Evolutionary conservation across 805 yeast genomes (phyloP).

Genomic region (Kodamaea lidongshanica): DNA sequence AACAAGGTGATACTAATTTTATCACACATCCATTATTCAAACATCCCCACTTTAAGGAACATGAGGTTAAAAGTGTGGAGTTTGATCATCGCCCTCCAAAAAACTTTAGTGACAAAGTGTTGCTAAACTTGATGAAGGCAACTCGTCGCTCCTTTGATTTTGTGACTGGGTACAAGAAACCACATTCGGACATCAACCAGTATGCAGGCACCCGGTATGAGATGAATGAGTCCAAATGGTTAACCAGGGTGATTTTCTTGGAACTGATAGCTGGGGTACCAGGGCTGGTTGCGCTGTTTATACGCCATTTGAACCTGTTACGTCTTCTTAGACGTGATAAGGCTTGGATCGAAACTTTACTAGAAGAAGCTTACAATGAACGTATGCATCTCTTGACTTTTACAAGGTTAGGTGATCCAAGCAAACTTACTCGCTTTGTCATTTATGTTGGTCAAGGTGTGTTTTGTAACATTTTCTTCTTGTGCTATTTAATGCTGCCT

Average conservation of each 20-base stretch:
- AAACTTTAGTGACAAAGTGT: constrained; percentile 46
- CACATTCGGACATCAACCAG: constrained; percentile 25
- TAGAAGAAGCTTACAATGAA: constrained; percentile 74
- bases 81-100: constrained; percentile 49
- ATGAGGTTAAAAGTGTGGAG: constrained; percentile 32
- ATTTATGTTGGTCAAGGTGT: constrained; percentile 64
- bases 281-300: constrained; percentile 68
- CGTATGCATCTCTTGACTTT: constrained; percentile 72
- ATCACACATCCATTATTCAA: constrained; percentile 37
- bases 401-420: constrained; percentile 58
- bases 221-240: constrained; percentile 62
- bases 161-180: constrained; percentile 60
- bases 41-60: constrained; percentile 27
- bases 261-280: constrained; percentile 79
- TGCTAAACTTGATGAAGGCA: constrained; percentile 39
- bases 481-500: constrained; percentile 53
- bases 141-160: constrained; percentile 52
- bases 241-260: constrained; percentile 54
- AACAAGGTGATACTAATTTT: constrained; percentile 28
- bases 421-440: constrained; percentile 47
- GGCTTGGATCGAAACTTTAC: constrained; percentile 68
- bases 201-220: constrained; percentile 37
- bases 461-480: constrained; percentile 59
- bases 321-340: constrained; percentile 58
- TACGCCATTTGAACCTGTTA: constrained; percentile 61